Conservation (phyloP, 78 protist genomes). For the Goniomonas avonlea region DNA sequence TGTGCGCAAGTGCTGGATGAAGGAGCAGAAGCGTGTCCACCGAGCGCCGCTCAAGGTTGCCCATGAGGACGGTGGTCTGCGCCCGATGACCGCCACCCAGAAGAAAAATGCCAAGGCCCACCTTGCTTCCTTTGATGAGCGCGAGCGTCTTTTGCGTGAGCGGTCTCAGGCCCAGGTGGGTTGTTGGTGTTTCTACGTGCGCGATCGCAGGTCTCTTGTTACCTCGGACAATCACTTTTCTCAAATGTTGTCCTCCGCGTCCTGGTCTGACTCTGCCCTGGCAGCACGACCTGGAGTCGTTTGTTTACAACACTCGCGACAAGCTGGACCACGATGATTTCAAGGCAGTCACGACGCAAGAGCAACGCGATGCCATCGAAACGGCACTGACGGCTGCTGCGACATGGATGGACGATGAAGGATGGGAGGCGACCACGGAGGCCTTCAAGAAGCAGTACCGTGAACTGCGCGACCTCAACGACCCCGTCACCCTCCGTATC, state of each 20-base stretch:
- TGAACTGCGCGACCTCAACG: background rate
- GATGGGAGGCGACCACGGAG: slow-evolving; percentile 14
- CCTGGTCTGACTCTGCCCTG: too few relatives aligned
- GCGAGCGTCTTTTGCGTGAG: background rate
- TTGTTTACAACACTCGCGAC: background rate
- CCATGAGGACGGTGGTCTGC: background rate
- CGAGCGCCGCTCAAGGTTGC: background rate
- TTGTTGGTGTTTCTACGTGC: background rate
- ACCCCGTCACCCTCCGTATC: background rate
- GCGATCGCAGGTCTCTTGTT: too few relatives aligned
- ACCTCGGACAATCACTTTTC: too few relatives aligned
- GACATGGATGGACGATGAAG: slow-evolving; percentile 12
- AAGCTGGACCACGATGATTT: slow-evolving; percentile 7
- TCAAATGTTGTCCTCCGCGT: too few relatives aligned
- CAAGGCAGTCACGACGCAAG: background rate
- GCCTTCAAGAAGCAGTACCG: background rate
- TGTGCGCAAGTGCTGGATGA: background rate
- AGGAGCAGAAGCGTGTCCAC: slow-evolving; percentile 16
- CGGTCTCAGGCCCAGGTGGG: background rate
- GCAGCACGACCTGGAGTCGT: slow-evolving; percentile 10
- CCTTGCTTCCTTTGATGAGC: background rate
- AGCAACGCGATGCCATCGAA: background rate
- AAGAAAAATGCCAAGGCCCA: background rate
- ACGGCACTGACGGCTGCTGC: background rate
- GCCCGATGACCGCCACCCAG: background rate